Base-by-base conservation (phyloP, 2,329 filamentous ascomycete genomes). In the Ophiosphaerella herpotricha region DNA sequence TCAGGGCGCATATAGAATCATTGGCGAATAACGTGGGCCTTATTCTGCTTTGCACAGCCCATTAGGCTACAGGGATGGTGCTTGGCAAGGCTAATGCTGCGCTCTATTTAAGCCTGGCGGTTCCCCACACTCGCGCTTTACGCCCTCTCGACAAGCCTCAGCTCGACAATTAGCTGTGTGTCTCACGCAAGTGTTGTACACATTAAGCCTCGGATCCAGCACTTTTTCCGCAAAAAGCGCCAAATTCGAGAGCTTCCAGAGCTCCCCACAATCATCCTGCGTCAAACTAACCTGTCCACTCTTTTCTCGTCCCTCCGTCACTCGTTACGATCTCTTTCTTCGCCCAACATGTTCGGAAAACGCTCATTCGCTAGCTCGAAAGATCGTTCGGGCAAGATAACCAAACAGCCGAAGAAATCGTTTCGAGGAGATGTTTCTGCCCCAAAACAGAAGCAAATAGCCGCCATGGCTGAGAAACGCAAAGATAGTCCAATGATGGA, bases 351-450 rank as follows among this genome's bases (percentile, higher is more conserved):
- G 90, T 96, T 96, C 82, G 69, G 69, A 42, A 95, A 91, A 80
- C 90, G 90, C 74, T 92, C 91, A 71, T 92, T 94, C 79, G 82
- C 86, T 56, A 72, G 65, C 75, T 87, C 88, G 64, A 88, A 87
- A 75, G 88, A 93, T 76, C 89, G 91, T 71, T 89, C 92, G 75
- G 89, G 90, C 80, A 97, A 96, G 85, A 82, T 88, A 77, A 82
- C 85, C 75, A 92, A 90, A 82, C 82, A 88, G 75, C 71, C 76
- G 68, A 90, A 87, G 81, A 94, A 88, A 82, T 83, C 81, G 63
- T 83, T 84, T 74, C 85, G 88, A 81, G 89, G 93, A 78, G 26
- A 29, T 29, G 11, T 29, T 29, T 29, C 26, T 29, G 82, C 86
- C 69, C 82, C 86, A 82, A 94, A 90, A 29, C 39, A 42, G 84